Conservation (phyloP, 257 asterid genomes). For the Lithospermum erythrorhizon region DNA sequence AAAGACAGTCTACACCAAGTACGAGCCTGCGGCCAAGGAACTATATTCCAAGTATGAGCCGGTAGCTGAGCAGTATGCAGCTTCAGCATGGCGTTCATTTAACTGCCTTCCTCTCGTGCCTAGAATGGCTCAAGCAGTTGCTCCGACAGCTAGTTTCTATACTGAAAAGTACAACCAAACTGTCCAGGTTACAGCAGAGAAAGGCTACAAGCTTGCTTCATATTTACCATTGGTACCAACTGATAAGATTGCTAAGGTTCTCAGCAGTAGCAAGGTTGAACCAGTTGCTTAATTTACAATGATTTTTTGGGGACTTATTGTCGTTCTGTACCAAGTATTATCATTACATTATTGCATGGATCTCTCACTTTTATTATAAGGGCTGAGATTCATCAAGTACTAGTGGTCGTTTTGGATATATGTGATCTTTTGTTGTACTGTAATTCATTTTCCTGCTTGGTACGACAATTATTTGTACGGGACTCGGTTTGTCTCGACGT, state of each 20-base stretch:
- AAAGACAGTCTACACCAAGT: constrained; percentile 52
- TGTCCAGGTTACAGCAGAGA: constrained; percentile 48
- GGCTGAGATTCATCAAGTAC: too few species aligned
- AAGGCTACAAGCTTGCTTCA: constrained; percentile 61
- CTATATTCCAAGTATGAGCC: constrained; percentile 72
- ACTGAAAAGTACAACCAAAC: constrained; percentile 63
- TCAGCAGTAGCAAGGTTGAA: constrained; percentile 15
- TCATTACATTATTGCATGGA: too few species aligned
- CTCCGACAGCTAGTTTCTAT: constrained; percentile 61
- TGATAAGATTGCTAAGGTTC: constrained; percentile 54
- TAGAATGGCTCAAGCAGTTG: constrained; percentile 55
- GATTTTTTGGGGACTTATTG: constrained; percentile 7
- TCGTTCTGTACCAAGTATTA: neutral
- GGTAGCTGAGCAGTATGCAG: constrained; percentile 72
- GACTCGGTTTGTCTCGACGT: too few species aligned
- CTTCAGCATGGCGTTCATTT: constrained; percentile 51
- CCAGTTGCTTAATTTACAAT: constrained; percentile 13
- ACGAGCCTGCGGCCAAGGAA: constrained; percentile 71
- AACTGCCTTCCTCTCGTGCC: constrained; percentile 69
- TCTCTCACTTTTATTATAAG: too few species aligned
- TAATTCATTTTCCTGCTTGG: too few species aligned
- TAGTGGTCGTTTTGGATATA: too few species aligned
- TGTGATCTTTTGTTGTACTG: too few species aligned
- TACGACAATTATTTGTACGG: too few species aligned
- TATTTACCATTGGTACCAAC: constrained; percentile 81